These are phyloP conservation scores for Plasmodium berghei DNA, from an alignment of 169 alveolate species.

Conservation along the genomic window DNA sequence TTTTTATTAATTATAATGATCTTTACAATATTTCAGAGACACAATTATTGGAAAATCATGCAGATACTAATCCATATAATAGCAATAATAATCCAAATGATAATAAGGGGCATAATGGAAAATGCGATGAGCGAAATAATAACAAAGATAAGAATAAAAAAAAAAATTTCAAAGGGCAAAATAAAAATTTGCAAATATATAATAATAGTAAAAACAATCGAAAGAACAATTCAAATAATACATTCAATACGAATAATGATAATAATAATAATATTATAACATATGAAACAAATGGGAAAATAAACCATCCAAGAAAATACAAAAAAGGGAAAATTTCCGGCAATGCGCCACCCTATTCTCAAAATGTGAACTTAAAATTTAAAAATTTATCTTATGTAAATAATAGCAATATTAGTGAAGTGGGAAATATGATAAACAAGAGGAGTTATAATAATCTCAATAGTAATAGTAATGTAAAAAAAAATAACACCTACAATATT, in stretches of 20 bases:
- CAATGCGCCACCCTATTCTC: not conserved
- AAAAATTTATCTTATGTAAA: slow-evolving; percentile 37
- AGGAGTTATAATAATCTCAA: not conserved
- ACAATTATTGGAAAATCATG: slow-evolving; percentile 25
- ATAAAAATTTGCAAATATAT: no score
- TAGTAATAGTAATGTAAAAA: not conserved
- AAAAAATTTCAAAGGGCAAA: no score
- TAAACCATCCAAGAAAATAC: not conserved
- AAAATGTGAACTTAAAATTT: slow-evolving; percentile 18
- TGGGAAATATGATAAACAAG: not conserved
- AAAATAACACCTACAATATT: slow-evolving; percentile 1
- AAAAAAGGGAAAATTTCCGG: not conserved
- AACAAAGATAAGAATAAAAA: no score
- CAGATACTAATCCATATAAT: not conserved
- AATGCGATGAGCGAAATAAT: no score
- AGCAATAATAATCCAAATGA: not conserved
- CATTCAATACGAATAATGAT: no score
- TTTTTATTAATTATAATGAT: slow-evolving; percentile 72
- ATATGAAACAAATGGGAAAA: no score
- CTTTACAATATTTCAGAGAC: slow-evolving; percentile 52
- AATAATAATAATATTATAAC: no score
- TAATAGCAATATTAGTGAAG: not conserved
- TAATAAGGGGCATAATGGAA: no score
- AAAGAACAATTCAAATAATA: not conserved
- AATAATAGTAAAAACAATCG: not conserved